phyloP scores from a whole-genome alignment of 2,329 filamentous ascomycete genomes.

The Clarireedia homoeocarpa region DNA sequence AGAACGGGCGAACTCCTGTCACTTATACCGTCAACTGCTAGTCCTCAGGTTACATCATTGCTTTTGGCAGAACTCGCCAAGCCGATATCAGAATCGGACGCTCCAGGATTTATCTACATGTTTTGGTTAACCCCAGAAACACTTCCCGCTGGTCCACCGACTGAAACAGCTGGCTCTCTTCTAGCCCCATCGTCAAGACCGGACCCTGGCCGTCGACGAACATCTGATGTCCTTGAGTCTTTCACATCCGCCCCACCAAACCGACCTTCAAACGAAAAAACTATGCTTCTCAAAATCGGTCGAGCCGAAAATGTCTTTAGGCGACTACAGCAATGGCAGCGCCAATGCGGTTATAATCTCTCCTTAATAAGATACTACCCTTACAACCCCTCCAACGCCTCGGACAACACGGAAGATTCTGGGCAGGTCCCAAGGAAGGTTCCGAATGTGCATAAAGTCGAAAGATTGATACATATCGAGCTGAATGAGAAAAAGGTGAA shows the following conservation, averaged over 20 bases:
- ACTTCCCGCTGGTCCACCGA: conserved; percentile 44
- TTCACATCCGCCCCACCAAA: conserved; percentile 36
- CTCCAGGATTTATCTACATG: conserved; percentile 94
- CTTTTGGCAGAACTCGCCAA: conserved; percentile 71
- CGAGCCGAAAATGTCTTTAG: conserved; percentile 77
- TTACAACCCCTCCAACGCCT: conserved; percentile 41
- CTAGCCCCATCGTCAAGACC: conserved; percentile 42
- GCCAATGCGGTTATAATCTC: conserved; percentile 84
- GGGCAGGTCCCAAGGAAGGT: conserved; percentile 56
- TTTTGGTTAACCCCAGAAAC: conserved; percentile 83
- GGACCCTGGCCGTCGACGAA: conserved; percentile 31
- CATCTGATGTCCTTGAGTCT: conserved; percentile 47
- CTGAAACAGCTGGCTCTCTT: conserved; percentile 52
- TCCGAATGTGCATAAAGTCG: conserved; percentile 78
- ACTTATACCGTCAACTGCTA: conserved; percentile 60
- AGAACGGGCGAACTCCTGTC: conserved; percentile 44
- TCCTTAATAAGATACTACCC: conserved; percentile 90
- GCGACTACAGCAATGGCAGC: conserved; percentile 84
- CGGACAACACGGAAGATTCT: conserved; percentile 11
- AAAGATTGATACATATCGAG: conserved; percentile 85
- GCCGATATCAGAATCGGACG: conserved; percentile 65
- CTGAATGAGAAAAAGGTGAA: conserved; percentile 53
- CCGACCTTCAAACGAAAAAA: conserved; percentile 38
- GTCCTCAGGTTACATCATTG: conserved; percentile 59
- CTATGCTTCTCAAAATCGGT: conserved; percentile 61